Evolutionary conservation across 1,139 yeast genomes (phyloP).

Genomic region (Debaryomyces subglobosus): DNA sequence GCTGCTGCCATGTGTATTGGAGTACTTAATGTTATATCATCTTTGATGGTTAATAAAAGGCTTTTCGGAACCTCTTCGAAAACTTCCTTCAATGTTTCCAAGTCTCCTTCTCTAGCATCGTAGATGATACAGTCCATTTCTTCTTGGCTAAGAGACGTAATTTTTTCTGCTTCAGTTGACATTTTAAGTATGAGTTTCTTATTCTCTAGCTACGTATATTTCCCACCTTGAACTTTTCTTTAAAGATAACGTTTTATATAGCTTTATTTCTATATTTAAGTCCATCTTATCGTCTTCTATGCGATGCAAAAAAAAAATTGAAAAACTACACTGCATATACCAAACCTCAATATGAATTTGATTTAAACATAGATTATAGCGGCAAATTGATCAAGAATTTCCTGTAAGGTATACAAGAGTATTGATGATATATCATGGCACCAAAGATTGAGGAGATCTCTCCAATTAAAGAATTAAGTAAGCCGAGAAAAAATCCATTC

Average conservation of each 20-base stretch:
- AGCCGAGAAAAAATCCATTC: conserved; percentile 35
- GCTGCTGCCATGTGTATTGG: conserved; percentile 95
- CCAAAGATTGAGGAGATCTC: conserved; percentile 34
- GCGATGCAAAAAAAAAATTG: conserved; percentile 8
- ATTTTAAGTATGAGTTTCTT: conserved; percentile 9
- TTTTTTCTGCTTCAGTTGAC: conserved; percentile 20
- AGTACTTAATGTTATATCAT: conserved; percentile 67
- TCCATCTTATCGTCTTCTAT: conserved; percentile 1
- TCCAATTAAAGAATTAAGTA: background rate
- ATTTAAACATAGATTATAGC: background rate
- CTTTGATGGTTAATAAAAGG: conserved; percentile 55
- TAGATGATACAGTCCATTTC: conserved; percentile 80
- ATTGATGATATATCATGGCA: conserved; percentile 16
- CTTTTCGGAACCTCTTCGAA: conserved; percentile 63
- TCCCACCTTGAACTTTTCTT: background rate
- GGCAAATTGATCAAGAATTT: background rate
- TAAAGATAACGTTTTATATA: background rate
- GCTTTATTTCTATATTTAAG: background rate
- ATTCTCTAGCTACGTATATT: background rate
- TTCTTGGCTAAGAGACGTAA: conserved; percentile 53
- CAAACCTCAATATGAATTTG: background rate
- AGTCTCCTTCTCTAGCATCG: conserved; percentile 87
- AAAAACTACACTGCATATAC: conserved; percentile 8
- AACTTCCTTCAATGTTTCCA: conserved; percentile 69
- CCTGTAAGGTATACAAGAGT: background rate